Evolutionary conservation across 208 protist genomes (phyloP).

Genomic region (Wallacemonas sp.): DNA sequence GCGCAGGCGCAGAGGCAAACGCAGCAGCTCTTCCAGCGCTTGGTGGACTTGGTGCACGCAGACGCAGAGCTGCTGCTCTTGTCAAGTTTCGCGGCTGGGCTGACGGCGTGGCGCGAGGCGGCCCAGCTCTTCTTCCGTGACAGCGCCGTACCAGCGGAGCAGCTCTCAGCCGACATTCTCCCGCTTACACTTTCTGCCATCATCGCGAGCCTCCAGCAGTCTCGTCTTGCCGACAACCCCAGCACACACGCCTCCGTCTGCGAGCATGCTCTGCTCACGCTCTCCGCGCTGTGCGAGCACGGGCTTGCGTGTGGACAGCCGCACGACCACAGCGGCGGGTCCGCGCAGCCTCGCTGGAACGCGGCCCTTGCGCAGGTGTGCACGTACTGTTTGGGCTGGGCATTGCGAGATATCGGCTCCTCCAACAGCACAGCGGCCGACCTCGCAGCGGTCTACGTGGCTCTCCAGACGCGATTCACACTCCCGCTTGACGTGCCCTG

Average conservation of each 20-base stretch:
- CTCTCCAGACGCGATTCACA: constrained; percentile 2
- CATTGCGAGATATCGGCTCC: constrained; percentile 10
- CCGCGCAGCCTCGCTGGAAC: constrained; percentile 39
- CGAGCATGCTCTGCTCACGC: constrained; percentile 54
- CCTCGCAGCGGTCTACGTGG: neutral
- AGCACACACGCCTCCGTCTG: constrained; percentile 60
- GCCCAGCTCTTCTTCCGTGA: constrained; percentile 39
- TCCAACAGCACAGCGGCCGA: constrained; percentile 24
- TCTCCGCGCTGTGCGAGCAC: constrained; percentile 22
- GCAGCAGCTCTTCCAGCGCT: constrained; percentile 6
- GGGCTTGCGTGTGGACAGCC: too few relatives aligned
- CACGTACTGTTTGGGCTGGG: constrained; percentile 60
- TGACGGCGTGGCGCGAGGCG: constrained; percentile 47
- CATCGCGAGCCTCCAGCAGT: constrained; percentile 21
- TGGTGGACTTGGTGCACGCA: constrained; percentile 28
- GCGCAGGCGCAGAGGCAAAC: constrained; percentile 5
- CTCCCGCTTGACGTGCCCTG: constrained; percentile 26
- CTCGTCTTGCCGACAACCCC: constrained; percentile 29
- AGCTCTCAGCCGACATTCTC: neutral
- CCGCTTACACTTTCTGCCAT: constrained; percentile 1
- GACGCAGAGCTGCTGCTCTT: constrained; percentile 58
- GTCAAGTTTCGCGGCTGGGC: constrained; percentile 57
- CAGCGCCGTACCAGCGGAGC: constrained; percentile 16
- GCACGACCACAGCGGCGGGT: too few relatives aligned
- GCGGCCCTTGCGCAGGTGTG: constrained; percentile 41